A percentile compares a stretch with the other conserved stretches of the same genome.
Evolutionary conservation across 345 rosid genomes (phyloP).

Genomic region (Anastatica hierochuntica): DNA sequence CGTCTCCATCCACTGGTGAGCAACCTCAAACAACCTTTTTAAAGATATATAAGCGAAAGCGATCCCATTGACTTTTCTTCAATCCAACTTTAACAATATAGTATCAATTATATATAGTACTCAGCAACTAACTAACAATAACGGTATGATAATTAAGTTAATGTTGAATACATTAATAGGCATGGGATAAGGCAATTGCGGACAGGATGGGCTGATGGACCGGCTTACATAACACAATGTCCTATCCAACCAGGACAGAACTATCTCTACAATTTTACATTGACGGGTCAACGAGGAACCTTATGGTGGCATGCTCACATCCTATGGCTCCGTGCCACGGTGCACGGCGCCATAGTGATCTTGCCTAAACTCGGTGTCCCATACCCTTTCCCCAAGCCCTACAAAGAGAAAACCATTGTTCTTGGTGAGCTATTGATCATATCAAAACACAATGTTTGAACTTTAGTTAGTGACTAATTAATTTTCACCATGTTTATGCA

Average conservation of each 20-base stretch:
- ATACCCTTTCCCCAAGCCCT: constrained; percentile 76
- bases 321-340: constrained; percentile 50
- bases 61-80: constrained; percentile 26
- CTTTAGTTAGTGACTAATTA: too few relatives aligned
- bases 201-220: constrained; percentile 67
- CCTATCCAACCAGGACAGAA: constrained; percentile 73
- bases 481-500: too few relatives aligned
- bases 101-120: constrained; percentile 1
- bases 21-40: constrained; percentile 11
- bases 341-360: constrained; percentile 72
- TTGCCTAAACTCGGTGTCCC: constrained; percentile 79
- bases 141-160: background rate
- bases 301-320: too few relatives aligned
- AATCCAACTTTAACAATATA: constrained; percentile 3
- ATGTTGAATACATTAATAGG: constrained; percentile 29
- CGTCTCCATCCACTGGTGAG: constrained; percentile 78
- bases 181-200: constrained; percentile 77
- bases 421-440: constrained; percentile 25
- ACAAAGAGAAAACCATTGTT: constrained; percentile 43
- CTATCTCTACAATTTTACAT: constrained; percentile 61
- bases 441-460: constrained; percentile 19
- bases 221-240: constrained; percentile 41
- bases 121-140: background rate
- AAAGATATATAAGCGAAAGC: background rate
- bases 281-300: constrained; percentile 67